Base-by-base conservation (phyloP, 2,329 filamentous ascomycete species). In the Achaetomium macrosporum region DNA sequence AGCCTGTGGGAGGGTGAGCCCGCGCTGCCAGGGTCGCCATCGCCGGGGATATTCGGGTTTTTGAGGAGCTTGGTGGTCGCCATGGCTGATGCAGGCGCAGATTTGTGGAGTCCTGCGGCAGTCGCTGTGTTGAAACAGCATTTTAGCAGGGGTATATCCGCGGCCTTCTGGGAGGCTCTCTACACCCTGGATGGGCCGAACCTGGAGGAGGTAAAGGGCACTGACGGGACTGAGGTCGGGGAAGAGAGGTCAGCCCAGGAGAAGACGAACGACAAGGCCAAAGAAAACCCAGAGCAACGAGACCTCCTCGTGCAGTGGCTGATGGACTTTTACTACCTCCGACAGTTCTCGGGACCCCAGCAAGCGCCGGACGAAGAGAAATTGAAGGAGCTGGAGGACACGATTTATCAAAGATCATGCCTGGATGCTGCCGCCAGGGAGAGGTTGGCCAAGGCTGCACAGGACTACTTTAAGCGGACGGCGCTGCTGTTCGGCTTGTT, bases 391-490 rank as follows among this genome's bases (percentile, higher is more conserved):
- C 65, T 87, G 16, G 71, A 76, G 49, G 68, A 73, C 15, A 71
- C 70, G 6, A 59, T 81, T 1, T 71, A 72, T 35, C 61, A 70
- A 36, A 73, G 69, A 39, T 71, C 73, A 1, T 76, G 74, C 2
- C 62, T 85, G 7, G 76, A 77, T 0, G 65, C 77, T 29, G 68
- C 73, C 11, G 71, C 68, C 6, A 72, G 71, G 15, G 69, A 76
- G 42, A 80, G 80, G 57, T 68, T 95, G 36, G 69, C 65, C 59
- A 87, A 85, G 68, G 73, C 76, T 15, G 81, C 88, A 6, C 73
- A 77, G 42, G 88, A 91, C 47, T 95, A 93, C 68, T 93, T 88
- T 83, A 88, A 86, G 72, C 82, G 87, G 63, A 93, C 88, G 11
- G 85, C 81, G 66, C 69, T 96, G 57, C 69, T 96, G 25, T 96